Percentiles rank a stretch among this genome's conserved stretches.
These are phyloP conservation scores for Breynia disticha DNA, from an alignment of 441 rosid species.

Conservation along the genomic window DNA sequence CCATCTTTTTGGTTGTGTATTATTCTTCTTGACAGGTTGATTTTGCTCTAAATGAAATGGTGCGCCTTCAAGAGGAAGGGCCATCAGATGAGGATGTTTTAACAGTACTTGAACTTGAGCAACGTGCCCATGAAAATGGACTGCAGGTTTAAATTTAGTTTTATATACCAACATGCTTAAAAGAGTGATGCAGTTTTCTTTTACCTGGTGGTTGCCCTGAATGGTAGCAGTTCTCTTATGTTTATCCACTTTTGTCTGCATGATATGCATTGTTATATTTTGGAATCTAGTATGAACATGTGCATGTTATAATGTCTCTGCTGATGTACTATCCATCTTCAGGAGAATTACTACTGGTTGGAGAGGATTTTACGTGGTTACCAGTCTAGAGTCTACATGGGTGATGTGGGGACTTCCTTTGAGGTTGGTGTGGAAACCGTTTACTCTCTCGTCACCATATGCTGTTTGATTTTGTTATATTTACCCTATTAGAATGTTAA, in stretches of 20 bases:
- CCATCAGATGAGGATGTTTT: slow-evolving; percentile 38
- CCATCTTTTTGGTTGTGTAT: slow-evolving; percentile 9
- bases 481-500: too few relatives aligned
- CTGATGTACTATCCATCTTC: slow-evolving; percentile 19
- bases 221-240: too few relatives aligned
- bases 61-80: slow-evolving; percentile 44
- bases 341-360: slow-evolving; percentile 87
- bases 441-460: background rate
- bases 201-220: too few relatives aligned
- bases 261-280: too few relatives aligned
- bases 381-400: slow-evolving; percentile 74
- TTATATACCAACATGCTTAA: too few relatives aligned
- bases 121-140: slow-evolving; percentile 84
- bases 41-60: slow-evolving; percentile 69
- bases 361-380: slow-evolving; percentile 71
- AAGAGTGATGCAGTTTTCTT: too few relatives aligned
- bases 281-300: too few relatives aligned
- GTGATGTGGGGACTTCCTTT: slow-evolving; percentile 60
- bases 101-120: slow-evolving; percentile 71
- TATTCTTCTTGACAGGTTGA: slow-evolving; percentile 41
- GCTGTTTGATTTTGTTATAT: too few relatives aligned
- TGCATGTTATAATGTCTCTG: background rate
- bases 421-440: slow-evolving; percentile 35
- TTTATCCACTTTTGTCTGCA: too few relatives aligned
- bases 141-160: slow-evolving; percentile 37